Percentiles rank a stretch among this genome's conserved stretches.
Conservation (phyloP, 768 basidiomycete genomes). For the Amanita exitialis region DNA sequence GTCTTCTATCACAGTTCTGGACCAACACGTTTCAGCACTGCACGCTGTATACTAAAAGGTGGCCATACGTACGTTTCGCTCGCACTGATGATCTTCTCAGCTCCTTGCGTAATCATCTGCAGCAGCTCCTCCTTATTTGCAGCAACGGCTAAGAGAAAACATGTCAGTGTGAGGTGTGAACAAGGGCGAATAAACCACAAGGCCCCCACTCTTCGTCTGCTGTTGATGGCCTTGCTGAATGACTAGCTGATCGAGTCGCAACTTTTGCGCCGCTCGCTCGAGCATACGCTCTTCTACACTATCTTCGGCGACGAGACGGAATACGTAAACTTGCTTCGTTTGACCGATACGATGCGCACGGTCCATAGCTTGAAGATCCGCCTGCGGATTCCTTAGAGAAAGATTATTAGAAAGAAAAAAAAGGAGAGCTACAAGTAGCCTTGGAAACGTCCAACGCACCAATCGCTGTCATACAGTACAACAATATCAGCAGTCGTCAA, state of each 20-base stretch:
- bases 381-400: conserved; percentile 99
- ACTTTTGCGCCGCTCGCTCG: conserved; percentile 91
- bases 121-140: conserved; percentile 93
- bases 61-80: conserved; percentile 50
- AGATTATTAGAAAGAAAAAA: too few relatives aligned
- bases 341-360: conserved; percentile 95
- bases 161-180: conserved; percentile 2
- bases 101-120: conserved; percentile 98
- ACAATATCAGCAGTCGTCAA: conserved; percentile 92
- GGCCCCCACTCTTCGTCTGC: conserved; percentile 55
- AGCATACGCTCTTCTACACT: conserved; percentile 95
- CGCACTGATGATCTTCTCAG: conserved; percentile 90
- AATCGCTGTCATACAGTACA: conserved; percentile 93
- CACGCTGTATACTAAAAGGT: not conserved
- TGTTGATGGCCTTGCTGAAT: conserved; percentile 93
- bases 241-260: conserved; percentile 90
- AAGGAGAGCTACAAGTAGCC: not conserved
- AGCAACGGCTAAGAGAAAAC: conserved; percentile 44
- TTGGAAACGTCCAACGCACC: conserved; percentile 35
- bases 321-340: conserved; percentile 96
- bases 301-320: conserved; percentile 92
- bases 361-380: conserved; percentile 98
- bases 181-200: not conserved
- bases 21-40: not conserved
- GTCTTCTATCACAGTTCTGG: conserved; percentile 66